Evolutionary conservation across 1,284 basidiomycete genomes (phyloP).

Genomic region (Chalciporus sp.): DNA sequence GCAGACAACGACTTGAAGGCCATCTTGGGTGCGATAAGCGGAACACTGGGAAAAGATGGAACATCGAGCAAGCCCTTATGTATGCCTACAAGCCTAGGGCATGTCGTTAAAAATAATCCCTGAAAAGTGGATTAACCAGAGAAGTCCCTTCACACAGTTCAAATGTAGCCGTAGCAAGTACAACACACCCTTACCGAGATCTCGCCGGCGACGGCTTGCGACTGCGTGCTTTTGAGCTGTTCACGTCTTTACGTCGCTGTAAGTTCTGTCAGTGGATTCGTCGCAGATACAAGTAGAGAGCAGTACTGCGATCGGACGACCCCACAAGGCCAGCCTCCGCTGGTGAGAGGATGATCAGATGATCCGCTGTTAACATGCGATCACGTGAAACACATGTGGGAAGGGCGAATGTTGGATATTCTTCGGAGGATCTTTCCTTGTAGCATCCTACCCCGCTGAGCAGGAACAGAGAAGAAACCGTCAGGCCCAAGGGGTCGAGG

Average conservation of each 20-base stretch:
- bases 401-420: background rate
- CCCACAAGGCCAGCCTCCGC: background rate
- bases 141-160: background rate
- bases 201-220: background rate
- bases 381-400: background rate
- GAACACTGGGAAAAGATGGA: background rate
- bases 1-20: constrained; percentile 7
- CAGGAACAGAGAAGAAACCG: too few relatives aligned
- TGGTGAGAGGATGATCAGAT: background rate
- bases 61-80: constrained; percentile 13
- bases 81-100: background rate
- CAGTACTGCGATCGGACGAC: background rate
- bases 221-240: background rate
- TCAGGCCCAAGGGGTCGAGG: too few relatives aligned
- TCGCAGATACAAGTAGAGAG: background rate
- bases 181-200: constrained; percentile 2
- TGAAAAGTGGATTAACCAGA: constrained; percentile 6
- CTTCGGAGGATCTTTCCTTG: background rate
- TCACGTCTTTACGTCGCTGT: background rate
- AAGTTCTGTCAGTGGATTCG: background rate
- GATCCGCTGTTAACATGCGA: background rate
- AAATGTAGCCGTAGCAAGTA: background rate
- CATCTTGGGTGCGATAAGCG: constrained; percentile 9
- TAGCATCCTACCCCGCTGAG: too few relatives aligned
- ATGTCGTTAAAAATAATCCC: constrained; percentile 13